These are phyloP conservation scores for Stachybotrys elegans DNA, from an alignment of 2,329 filamentous ascomycete species.

Conservation along the genomic window DNA sequence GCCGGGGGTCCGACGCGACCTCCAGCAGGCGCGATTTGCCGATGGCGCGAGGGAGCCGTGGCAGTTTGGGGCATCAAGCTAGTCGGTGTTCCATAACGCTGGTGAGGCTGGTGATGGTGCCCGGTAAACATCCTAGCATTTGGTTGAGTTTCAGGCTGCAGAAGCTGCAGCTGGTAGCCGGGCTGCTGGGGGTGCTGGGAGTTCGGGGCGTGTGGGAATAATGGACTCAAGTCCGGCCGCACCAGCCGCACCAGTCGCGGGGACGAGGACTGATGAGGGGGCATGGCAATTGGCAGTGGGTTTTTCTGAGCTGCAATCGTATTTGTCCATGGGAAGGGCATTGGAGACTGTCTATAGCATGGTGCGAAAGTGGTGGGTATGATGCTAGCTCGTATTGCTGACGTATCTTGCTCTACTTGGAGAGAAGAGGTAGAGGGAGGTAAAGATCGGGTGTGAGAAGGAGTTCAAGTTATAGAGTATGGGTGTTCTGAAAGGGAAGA, in stretches of 20 bases:
- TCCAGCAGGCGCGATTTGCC: constrained; percentile 69
- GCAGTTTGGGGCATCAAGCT: constrained; percentile 64
- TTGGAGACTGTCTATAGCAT: constrained; percentile 50
- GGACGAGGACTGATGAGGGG: constrained; percentile 46
- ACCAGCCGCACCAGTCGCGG: constrained; percentile 53
- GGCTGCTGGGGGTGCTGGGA: constrained; percentile 55
- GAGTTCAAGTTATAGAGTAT: too few species aligned
- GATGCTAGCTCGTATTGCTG: too few species aligned
- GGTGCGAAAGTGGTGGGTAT: constrained; percentile 21
- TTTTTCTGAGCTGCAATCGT: constrained; percentile 44
- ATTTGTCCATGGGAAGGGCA: constrained; percentile 53
- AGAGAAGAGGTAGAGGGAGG: too few species aligned
- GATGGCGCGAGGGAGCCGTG: constrained; percentile 63
- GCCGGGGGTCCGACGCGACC: constrained; percentile 51
- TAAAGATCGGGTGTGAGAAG: too few species aligned
- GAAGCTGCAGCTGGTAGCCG: constrained; percentile 47
- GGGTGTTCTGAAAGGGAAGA: too few species aligned
- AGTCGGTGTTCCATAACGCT: constrained; percentile 50
- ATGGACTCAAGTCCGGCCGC: constrained; percentile 50
- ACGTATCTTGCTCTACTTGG: too few species aligned
- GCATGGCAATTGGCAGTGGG: constrained; percentile 46
- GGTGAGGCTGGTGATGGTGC: constrained; percentile 49
- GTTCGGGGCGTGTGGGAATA: constrained; percentile 59
- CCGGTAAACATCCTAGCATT: constrained; percentile 51
- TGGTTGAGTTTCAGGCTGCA: constrained; percentile 41